These are phyloP conservation scores for Vicia sativa DNA, from an alignment of 306 rosid genomes.

Conservation along the genomic window DNA sequence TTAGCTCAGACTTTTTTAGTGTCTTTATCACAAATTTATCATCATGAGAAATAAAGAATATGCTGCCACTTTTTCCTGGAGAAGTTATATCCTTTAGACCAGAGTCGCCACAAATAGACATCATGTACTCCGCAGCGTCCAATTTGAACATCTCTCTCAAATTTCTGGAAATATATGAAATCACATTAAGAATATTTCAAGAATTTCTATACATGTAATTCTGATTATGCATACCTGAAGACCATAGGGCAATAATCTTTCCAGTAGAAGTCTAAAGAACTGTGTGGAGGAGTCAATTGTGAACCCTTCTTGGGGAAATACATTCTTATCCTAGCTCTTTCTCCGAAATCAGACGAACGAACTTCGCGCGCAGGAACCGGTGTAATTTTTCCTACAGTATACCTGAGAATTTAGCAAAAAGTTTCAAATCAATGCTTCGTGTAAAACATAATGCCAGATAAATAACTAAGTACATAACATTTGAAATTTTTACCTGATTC, in stretches of 20 bases:
- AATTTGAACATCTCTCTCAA: constrained; percentile 98
- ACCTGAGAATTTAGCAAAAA: constrained; percentile 66
- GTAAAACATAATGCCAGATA: constrained; percentile 22
- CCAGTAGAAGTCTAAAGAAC: constrained; percentile 84
- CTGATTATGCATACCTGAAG: constrained; percentile 67
- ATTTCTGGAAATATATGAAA: constrained; percentile 66
- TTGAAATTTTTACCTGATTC: constrained; percentile 48
- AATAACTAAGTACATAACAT: not conserved
- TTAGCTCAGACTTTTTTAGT: constrained; percentile 71
- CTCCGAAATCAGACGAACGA: constrained; percentile 91
- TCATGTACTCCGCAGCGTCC: constrained; percentile 98
- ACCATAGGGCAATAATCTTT: constrained; percentile 99
- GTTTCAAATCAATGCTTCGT: constrained; percentile 28
- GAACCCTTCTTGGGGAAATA: constrained; percentile 87
- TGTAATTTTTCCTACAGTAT: constrained; percentile 95
- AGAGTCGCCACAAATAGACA: constrained; percentile 92
- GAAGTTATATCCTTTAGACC: constrained; percentile 90
- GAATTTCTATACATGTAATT: not conserved
- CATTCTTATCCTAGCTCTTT: constrained; percentile 90
- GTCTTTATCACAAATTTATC: constrained; percentile 97
- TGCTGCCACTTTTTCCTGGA: constrained; percentile 98
- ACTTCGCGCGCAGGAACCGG: constrained; percentile 97
- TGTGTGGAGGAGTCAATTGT: constrained; percentile 88
- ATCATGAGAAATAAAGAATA: constrained; percentile 93
- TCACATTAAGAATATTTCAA: not conserved